These are phyloP conservation scores for Aeminium ludgeri DNA, from an alignment of 495 filamentous ascomycete species.

Conservation along the genomic window DNA sequence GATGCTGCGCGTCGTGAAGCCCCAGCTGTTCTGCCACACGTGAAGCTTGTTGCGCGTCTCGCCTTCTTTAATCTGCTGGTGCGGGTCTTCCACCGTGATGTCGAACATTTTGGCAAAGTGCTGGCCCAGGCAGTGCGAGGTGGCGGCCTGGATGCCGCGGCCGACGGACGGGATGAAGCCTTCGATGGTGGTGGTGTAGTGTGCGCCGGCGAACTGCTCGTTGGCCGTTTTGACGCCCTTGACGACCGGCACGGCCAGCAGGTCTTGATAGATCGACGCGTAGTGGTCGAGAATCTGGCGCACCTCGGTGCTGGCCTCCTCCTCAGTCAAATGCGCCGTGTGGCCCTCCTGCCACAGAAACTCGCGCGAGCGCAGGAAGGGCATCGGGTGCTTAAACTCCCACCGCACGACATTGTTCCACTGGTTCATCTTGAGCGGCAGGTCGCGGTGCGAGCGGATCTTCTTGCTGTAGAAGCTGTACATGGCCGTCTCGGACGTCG, in stretches of 20 bases:
- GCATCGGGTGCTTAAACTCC: slow-evolving; percentile 96
- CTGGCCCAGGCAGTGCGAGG: slow-evolving; percentile 84
- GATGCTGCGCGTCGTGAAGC: slow-evolving; percentile 84
- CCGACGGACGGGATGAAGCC: slow-evolving; percentile 89
- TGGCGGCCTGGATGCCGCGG: slow-evolving; percentile 89
- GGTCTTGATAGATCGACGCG: slow-evolving; percentile 72
- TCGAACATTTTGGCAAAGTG: slow-evolving; percentile 98
- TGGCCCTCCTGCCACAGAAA: slow-evolving; percentile 99
- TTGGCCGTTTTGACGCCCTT: slow-evolving; percentile 82
- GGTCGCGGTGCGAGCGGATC: slow-evolving; percentile 86
- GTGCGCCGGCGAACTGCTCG: slow-evolving; percentile 91
- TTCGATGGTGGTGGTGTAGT: slow-evolving; percentile 89
- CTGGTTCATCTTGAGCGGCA: slow-evolving; percentile 84
- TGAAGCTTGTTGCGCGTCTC: slow-evolving; percentile 52
- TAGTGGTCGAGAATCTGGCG: slow-evolving; percentile 87
- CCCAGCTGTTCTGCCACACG: slow-evolving; percentile 99
- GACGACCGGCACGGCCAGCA: slow-evolving; percentile 86
- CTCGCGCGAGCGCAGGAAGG: slow-evolving; percentile 81
- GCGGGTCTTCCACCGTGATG: slow-evolving; percentile 88
- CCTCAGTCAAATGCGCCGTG: slow-evolving; percentile 75
- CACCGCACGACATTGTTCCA: slow-evolving; percentile 97
- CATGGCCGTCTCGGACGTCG: slow-evolving; percentile 89
- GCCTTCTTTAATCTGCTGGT: slow-evolving; percentile 42
- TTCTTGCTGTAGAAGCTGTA: slow-evolving; percentile 92
- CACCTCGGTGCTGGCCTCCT: slow-evolving; percentile 66